Evolutionary conservation across 768 basidiomycete species (phyloP).

Genomic region (Ephemerocybe angulata): DNA sequence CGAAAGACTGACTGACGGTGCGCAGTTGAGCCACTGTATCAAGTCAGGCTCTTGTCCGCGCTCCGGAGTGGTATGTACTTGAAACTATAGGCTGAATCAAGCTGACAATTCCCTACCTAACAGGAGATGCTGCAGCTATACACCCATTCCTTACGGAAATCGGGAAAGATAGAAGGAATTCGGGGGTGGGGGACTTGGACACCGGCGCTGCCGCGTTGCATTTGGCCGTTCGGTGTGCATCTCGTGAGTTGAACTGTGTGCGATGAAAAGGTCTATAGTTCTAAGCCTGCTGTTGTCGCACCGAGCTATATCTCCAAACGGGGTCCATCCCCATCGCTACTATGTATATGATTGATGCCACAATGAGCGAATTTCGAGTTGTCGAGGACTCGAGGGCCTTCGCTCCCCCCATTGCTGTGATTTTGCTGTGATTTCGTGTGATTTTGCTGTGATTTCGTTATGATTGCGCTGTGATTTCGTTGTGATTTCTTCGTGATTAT

Average conservation of each 20-base stretch:
- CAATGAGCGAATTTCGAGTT: conserved; percentile 72
- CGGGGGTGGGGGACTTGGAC: conserved; percentile 50
- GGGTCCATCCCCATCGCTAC: conserved; percentile 66
- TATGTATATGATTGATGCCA: too few species aligned
- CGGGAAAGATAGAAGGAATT: conserved; percentile 55
- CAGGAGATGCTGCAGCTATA: conserved; percentile 76
- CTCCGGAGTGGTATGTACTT: conserved; percentile 41
- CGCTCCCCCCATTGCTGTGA: conserved; percentile 6
- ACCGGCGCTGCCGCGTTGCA: conserved; percentile 74
- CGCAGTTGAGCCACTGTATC: conserved; percentile 46
- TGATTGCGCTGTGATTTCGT: too few species aligned
- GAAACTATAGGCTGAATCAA: not conserved
- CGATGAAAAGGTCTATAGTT: not conserved
- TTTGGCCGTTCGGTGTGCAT: conserved; percentile 78
- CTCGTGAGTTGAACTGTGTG: conserved; percentile 28
- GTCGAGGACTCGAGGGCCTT: conserved; percentile 56
- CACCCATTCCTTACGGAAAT: conserved; percentile 78
- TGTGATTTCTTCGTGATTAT: too few species aligned
- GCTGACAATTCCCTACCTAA: not conserved
- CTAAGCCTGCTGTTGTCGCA: conserved; percentile 60
- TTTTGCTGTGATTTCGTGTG: too few species aligned
- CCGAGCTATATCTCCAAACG: conserved; percentile 76
- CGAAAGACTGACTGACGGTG: not conserved
- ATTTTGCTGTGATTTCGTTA: too few species aligned
- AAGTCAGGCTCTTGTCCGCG: conserved; percentile 62